Evolutionary conservation across 129 eudicot species (phyloP).

Genomic region (Lonicera japonica): DNA sequence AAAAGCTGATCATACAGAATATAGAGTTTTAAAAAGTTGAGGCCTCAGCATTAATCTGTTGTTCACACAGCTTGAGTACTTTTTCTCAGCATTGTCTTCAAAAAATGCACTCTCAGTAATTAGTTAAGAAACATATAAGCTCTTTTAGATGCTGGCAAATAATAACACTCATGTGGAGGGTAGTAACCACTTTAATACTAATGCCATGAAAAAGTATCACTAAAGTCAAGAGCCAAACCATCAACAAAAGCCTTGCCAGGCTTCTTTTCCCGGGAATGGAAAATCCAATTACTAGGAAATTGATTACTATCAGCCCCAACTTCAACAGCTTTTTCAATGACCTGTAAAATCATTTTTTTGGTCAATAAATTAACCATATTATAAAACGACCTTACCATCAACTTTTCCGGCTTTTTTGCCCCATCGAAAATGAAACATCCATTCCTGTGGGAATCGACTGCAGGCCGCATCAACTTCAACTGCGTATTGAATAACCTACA

Average conservation of each 20-base stretch:
- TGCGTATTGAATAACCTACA: conserved; percentile 71
- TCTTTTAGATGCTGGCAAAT: not conserved
- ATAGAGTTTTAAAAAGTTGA: no score
- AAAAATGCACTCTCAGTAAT: no score
- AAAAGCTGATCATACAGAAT: no score
- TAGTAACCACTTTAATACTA: conserved; percentile 3
- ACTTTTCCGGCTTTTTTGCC: conserved; percentile 92
- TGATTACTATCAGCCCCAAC: conserved; percentile 97
- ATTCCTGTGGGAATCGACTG: conserved; percentile 65
- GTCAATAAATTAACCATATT: conserved; percentile 20
- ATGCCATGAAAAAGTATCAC: conserved; percentile 2
- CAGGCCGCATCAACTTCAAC: conserved; percentile 89
- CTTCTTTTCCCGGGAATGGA: conserved; percentile 94
- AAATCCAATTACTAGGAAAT: conserved; percentile 91
- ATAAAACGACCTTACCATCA: conserved; percentile 55
- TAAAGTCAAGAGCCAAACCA: conserved; percentile 65
- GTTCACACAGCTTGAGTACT: no score
- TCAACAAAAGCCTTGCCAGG: conserved; percentile 92
- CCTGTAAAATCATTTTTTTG: conserved; percentile 51
- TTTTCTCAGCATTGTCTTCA: no score
- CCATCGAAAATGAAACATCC: conserved; percentile 98
- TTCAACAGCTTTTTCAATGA: conserved; percentile 67
- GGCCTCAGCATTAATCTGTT: no score
- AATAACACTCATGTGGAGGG: not conserved
- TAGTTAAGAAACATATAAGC: not conserved